Percentiles rank a stretch among this genome's conserved stretches.
These are phyloP conservation scores for Cicer chorassanicum DNA, from an alignment of 306 rosid genomes.

Conservation along the genomic window DNA sequence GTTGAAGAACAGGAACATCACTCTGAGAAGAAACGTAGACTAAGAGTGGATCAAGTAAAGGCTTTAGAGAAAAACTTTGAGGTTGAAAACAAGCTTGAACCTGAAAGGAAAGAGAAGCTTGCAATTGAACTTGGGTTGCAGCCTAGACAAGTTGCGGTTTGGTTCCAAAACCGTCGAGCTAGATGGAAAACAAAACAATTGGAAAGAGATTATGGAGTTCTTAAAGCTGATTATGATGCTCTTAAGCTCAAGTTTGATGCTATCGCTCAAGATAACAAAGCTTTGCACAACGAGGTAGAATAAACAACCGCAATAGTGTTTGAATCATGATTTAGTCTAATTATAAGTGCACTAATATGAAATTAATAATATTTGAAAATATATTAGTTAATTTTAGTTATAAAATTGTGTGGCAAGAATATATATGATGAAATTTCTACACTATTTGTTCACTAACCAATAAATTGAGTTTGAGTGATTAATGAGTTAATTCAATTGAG, in stretches of 20 bases:
- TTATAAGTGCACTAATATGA: too few relatives aligned
- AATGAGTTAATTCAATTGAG: too few relatives aligned
- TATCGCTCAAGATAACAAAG: slow-evolving; percentile 71
- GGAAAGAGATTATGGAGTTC: slow-evolving; percentile 85
- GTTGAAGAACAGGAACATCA: slow-evolving; percentile 69
- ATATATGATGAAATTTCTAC: too few relatives aligned
- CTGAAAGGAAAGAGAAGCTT: slow-evolving; percentile 83
- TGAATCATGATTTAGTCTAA: neutral
- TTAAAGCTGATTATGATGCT: slow-evolving; percentile 69
- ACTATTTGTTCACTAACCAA: too few relatives aligned
- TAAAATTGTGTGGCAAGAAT: too few relatives aligned
- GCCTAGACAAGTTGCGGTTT: slow-evolving; percentile 92
- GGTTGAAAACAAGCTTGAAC: slow-evolving; percentile 97
- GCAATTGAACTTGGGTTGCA: slow-evolving; percentile 93
- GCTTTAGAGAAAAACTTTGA: slow-evolving; percentile 96
- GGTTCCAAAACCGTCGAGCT: slow-evolving; percentile 99
- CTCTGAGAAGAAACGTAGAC: slow-evolving; percentile 83
- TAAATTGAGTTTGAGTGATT: too few relatives aligned
- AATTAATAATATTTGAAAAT: too few relatives aligned
- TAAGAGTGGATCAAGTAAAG: slow-evolving; percentile 84
- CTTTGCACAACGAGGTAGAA: slow-evolving; percentile 72
- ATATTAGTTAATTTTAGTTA: too few relatives aligned
- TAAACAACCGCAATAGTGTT: neutral
- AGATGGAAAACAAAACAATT: slow-evolving; percentile 95
- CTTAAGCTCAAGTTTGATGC: slow-evolving; percentile 63